Evolutionary conservation across 2,329 filamentous ascomycete genomes (phyloP), one percentile per base, ranked within the genome.

Genomic region (Colletotrichum sp.): DNA sequence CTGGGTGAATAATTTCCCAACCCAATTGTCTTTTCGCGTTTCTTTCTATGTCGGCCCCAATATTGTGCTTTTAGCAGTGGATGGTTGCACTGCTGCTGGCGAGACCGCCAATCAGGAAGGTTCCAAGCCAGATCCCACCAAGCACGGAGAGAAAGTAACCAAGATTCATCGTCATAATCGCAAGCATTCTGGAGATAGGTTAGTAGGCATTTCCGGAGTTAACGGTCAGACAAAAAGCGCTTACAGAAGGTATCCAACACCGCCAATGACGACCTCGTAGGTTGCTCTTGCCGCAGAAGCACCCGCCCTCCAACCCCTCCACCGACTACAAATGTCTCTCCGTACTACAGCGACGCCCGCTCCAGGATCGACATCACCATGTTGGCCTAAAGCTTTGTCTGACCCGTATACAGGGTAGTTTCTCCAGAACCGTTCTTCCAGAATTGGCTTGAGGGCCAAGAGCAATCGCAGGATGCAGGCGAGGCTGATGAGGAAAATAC

Each of bases 91-190:
- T 44, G 26, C 44, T 34, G 13, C 63, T 26, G 6, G 63, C 63
- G 5, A 76, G 34, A 36, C 73, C 73, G 12, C 73, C 69, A 4
- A 72, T 21, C 3, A 76, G 9, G 10, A 76, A 76, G 3, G 73
- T 97, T 18, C 96, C 96, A 16, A 98, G 83, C 82, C 98, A 98
- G 3, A 94, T 90, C 34, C 95, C 95, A 1, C 89, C 93, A 6
- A 97, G 88, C 12, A 96, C 90, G 0, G 94, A 96, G 71, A 95
- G 85, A 84, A 96, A 96, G 83, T 97, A 97, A 15, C 95, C 95
- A 16, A 96, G 90, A 80, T 97, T 97, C 87, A 95, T 92, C 2
- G 95, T 96, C 95, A 97, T 98, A 81, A 98, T 94, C 12, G 94
- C 95, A 86, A 98, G 87, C 96, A 98, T 98, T 76, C 96, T 98